Evolutionary conservation across 805 yeast species (phyloP), one percentile per base, ranked within the genome.

Genomic region (Ogataea nonfermentans): DNA sequence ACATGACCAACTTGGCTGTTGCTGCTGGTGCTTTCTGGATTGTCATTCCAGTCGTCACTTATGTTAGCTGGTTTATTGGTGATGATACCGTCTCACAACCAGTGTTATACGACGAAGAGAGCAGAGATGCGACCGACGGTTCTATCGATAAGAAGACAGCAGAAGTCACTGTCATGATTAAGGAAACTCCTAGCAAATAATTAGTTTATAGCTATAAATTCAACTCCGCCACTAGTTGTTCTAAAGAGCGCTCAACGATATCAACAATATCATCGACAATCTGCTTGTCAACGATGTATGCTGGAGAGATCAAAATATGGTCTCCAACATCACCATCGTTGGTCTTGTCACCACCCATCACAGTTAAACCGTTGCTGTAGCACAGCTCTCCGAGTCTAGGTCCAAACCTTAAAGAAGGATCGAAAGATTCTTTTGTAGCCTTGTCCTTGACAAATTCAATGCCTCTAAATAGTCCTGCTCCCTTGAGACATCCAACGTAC

Each of bases 391-490:
- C 56, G 28, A 73, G 53, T 47, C 54, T 56, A 40, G 51, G 56
- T 12, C 60, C 61, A 28, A 64, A 52, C 3, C 58, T 61, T 6
- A 61, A 43, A 9, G 49, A 49, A 15, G 49, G 41, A 14, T 59
- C 63, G 49, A 71, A 72, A 27, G 69, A 64, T 46, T 71, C 72
- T 44, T 70, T 72, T 4, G 76, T 66, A 9, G 33, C 52, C 36
- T 59, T 62, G 52, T 72, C 59, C 49, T 71, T 64, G 35, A 73
- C 76, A 26, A 73, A 56, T 52, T 74, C 80, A 36, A 73, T 45
- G 1, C 71, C 66, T 74, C 77, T 68, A 61, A 74, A 73, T 1
- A 73, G 71, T 35, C 78, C 79, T 42, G 63, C 51, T 27, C 79
- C 79, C 58, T 76, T 65, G 24, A 73, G 65, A 38, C 70, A 71